phyloP scores from a whole-genome alignment of 768 basidiomycete genomes.

The Rhizopogon rudus region DNA sequence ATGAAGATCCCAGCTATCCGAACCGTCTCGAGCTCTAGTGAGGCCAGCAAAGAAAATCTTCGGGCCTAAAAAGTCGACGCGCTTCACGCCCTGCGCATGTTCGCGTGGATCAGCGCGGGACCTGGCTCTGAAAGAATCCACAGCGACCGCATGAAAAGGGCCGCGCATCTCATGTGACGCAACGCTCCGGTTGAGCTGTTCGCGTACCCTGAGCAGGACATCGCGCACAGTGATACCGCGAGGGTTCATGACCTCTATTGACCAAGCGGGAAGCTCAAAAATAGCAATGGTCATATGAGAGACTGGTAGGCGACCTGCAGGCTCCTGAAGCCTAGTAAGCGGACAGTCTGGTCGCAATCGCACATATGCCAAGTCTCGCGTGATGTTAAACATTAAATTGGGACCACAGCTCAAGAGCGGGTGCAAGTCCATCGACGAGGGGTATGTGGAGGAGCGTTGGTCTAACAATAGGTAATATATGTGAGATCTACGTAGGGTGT shows the following conservation, averaged over 20 bases:
- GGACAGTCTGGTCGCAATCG: slow-evolving; percentile 15
- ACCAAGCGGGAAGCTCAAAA: slow-evolving; percentile 19
- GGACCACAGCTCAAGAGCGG: slow-evolving; percentile 17
- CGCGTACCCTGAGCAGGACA: slow-evolving; percentile 22
- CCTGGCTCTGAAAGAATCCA: slow-evolving; percentile 26
- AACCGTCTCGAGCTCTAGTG: slow-evolving; percentile 18
- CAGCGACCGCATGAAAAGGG: slow-evolving; percentile 14
- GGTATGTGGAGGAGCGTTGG: background rate
- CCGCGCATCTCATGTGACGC: slow-evolving; percentile 16
- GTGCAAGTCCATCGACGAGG: slow-evolving; percentile 16
- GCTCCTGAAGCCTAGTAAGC: slow-evolving; percentile 11
- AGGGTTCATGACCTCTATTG: slow-evolving; percentile 24
- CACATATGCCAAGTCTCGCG: slow-evolving; percentile 20
- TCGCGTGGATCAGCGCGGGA: slow-evolving; percentile 27
- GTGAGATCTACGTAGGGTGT: background rate
- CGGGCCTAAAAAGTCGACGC: slow-evolving; percentile 33
- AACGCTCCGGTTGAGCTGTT: slow-evolving; percentile 20
- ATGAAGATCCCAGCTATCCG: slow-evolving; percentile 24
- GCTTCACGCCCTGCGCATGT: slow-evolving; percentile 33
- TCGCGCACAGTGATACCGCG: slow-evolving; percentile 23
- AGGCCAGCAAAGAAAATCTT: slow-evolving; percentile 27
- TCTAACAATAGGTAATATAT: slow-evolving; percentile 8
- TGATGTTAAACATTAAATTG: slow-evolving; percentile 20
- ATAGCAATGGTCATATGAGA: slow-evolving; percentile 15
- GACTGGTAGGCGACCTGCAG: slow-evolving; percentile 18